Conservation (phyloP, 805 yeast genomes). For the Zygoascus tannicola region DNA sequence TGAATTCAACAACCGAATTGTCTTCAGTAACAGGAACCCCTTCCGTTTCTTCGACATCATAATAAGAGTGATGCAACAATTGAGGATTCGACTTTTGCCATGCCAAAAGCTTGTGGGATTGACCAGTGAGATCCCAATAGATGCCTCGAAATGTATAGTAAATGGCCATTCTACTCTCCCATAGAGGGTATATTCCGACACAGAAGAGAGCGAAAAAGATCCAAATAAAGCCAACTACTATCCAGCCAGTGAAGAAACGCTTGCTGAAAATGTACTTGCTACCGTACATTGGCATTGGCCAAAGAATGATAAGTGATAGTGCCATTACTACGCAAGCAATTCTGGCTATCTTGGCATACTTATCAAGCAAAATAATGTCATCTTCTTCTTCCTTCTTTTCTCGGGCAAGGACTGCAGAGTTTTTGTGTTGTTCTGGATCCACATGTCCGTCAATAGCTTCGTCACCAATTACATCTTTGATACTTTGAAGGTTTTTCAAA, state of each 20-base stretch:
- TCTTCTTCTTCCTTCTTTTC: constrained; percentile 28
- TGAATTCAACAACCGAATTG: no score
- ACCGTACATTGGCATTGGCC: constrained; percentile 97
- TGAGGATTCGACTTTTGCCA: constrained; percentile 76
- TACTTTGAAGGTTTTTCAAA: constrained; percentile 52
- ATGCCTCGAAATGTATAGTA: constrained; percentile 61
- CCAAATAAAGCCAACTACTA: constrained; percentile 75
- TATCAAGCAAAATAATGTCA: constrained; percentile 44
- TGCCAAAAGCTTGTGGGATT: constrained; percentile 55
- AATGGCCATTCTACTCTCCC: constrained; percentile 64
- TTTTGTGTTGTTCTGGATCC: constrained; percentile 26
- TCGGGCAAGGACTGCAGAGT: constrained; percentile 34
- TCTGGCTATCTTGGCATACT: constrained; percentile 54
- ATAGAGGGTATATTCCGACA: constrained; percentile 60
- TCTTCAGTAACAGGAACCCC: neutral
- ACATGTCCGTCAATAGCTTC: constrained; percentile 15
- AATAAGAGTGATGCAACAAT: constrained; percentile 39
- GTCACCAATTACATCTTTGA: constrained; percentile 55
- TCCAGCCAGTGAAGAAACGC: constrained; percentile 82
- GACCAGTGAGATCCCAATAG: constrained; percentile 80
- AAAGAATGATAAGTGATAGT: constrained; percentile 54
- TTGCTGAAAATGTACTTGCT: constrained; percentile 64
- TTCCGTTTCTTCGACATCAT: constrained; percentile 1
- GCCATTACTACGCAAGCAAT: constrained; percentile 53
- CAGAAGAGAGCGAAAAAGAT: constrained; percentile 42